Percentiles rank a stretch among this genome's conserved stretches.
These are phyloP conservation scores for Claviceps sp. DNA, from an alignment of 2,329 filamentous ascomycete genomes.

Conservation along the genomic window DNA sequence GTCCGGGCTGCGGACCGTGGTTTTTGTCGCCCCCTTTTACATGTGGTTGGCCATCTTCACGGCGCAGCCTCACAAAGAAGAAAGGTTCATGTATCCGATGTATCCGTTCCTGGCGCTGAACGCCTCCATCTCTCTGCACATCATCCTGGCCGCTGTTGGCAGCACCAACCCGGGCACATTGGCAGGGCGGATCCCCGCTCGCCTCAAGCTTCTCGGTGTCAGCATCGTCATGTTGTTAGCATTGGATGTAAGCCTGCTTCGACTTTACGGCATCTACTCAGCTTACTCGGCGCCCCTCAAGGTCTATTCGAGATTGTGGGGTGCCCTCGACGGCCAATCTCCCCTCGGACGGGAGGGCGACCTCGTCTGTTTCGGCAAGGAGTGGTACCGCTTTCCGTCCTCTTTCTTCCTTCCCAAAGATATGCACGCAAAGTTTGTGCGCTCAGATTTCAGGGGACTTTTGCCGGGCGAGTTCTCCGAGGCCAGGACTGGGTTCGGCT, in stretches of 20 bases:
- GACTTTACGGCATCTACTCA: conserved; percentile 63
- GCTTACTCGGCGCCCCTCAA: conserved; percentile 72
- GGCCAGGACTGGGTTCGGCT: conserved; percentile 51
- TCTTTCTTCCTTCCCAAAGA: conserved; percentile 80
- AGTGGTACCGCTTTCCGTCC: conserved; percentile 96
- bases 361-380: conserved; percentile 79
- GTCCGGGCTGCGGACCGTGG: conserved; percentile 58
- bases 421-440: conserved; percentile 78
- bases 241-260: conserved; percentile 52
- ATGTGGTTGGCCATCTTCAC: conserved; percentile 90
- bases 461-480: conserved; percentile 84
- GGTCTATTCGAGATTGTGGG: conserved; percentile 55
- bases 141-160: conserved; percentile 63
- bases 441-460: conserved; percentile 78
- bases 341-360: conserved; percentile 46
- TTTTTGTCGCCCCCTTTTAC: conserved; percentile 79
- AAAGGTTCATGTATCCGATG: conserved; percentile 95
- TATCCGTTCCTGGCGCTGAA: conserved; percentile 88
- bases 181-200: conserved; percentile 57
- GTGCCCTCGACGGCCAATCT: conserved; percentile 27
- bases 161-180: conserved; percentile 53
- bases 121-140: conserved; percentile 71
- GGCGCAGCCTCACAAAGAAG: conserved; percentile 89
- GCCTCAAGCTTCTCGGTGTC: conserved; percentile 57
- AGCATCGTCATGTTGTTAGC: conserved; percentile 47